Conservation (phyloP, 202 grass and related monocot species). For the Schoenoplectus triqueter region DNA sequence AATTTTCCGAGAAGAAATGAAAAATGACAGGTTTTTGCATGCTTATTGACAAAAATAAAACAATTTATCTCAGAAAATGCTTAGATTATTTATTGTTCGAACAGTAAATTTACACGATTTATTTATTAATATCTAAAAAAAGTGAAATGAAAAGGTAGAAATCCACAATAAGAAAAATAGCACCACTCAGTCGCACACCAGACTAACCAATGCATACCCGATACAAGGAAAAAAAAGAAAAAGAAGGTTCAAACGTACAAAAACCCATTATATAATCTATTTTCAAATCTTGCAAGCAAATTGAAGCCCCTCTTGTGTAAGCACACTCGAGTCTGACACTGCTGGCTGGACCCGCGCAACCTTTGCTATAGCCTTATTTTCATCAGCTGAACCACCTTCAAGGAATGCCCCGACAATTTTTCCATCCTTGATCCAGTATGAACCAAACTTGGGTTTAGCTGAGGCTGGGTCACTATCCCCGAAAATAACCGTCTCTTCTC, state of each 20-base stretch:
- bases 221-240: not conserved
- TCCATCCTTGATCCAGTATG: slow-evolving; percentile 94
- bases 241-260: not conserved
- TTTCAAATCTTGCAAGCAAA: slow-evolving; percentile 81
- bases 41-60: not conserved
- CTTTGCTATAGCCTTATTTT: slow-evolving; percentile 87
- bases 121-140: slow-evolving; percentile 30
- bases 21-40: too few relatives aligned
- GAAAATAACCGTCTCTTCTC: slow-evolving; percentile 62
- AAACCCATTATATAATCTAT: not conserved
- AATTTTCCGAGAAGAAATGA: too few relatives aligned
- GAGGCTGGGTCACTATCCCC: slow-evolving; percentile 71
- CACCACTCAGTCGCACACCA: not conserved
- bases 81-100: not conserved
- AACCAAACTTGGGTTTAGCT: slow-evolving; percentile 81
- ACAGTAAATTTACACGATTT: slow-evolving; percentile 31
- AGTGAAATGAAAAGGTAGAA: not conserved
- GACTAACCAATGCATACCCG: slow-evolving; percentile 16
- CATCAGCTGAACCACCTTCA: slow-evolving; percentile 78
- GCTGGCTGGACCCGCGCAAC: slow-evolving; percentile 70
- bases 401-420: slow-evolving; percentile 86
- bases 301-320: slow-evolving; percentile 65
- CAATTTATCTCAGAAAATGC: not conserved
- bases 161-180: not conserved
- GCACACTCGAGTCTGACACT: slow-evolving; percentile 48